phyloP scores from a whole-genome alignment of 2,329 filamentous ascomycete genomes.

The Metarhizium guizhouense region DNA sequence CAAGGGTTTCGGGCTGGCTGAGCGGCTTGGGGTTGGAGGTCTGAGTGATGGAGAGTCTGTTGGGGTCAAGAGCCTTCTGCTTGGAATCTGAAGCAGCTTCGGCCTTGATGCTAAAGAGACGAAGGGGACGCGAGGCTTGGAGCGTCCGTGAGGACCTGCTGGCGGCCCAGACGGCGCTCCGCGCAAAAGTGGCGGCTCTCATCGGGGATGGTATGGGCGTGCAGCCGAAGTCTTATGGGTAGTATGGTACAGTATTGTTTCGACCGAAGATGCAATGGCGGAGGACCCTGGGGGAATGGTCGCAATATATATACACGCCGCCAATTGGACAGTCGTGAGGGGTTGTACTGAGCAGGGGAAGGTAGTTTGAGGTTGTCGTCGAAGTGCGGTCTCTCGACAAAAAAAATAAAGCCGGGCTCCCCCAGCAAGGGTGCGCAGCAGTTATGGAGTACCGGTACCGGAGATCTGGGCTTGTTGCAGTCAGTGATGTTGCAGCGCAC shows the following conservation, averaged over 20 bases:
- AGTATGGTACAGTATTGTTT: not conserved
- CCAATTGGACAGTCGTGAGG: not conserved
- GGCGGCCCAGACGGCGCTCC: slow-evolving; percentile 24
- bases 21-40: slow-evolving; percentile 68
- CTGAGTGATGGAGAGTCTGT: slow-evolving; percentile 64
- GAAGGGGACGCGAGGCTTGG: slow-evolving; percentile 19
- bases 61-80: slow-evolving; percentile 64
- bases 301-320: not conserved
- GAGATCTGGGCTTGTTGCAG: not conserved
- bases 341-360: not conserved
- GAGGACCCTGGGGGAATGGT: not conserved
- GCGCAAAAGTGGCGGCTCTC: slow-evolving; percentile 21
- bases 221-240: not conserved
- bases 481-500: not conserved
- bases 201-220: slow-evolving; percentile 10
- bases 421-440: not conserved
- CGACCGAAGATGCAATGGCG: not conserved
- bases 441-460: slow-evolving; percentile 2
- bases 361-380: not conserved
- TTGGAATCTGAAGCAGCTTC: slow-evolving; percentile 39
- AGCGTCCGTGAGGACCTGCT: slow-evolving; percentile 25
- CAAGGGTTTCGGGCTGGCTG: slow-evolving; percentile 66
- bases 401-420: not conserved
- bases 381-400: not conserved
- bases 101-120: slow-evolving; percentile 44